These are phyloP conservation scores for Viola pubescens DNA, from an alignment of 441 rosid genomes.

Conservation along the genomic window DNA sequence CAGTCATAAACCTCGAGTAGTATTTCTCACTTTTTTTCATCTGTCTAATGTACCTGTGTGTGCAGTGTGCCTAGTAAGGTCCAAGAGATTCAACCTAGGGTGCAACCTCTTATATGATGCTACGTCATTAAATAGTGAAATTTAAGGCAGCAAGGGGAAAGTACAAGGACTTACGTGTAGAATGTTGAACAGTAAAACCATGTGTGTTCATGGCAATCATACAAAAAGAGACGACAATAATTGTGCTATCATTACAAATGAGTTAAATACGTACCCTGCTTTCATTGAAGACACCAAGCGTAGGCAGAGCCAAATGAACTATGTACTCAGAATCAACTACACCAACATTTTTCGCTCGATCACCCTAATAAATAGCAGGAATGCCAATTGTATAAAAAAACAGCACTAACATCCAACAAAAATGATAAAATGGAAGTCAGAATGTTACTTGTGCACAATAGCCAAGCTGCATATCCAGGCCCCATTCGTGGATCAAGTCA, in stretches of 20 bases:
- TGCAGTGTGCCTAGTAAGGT: too few species aligned
- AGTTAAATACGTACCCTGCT: constrained; percentile 29
- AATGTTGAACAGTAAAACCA: background rate
- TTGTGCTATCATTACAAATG: background rate
- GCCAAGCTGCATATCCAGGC: constrained; percentile 74
- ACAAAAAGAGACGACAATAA: background rate
- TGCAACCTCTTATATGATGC: too few species aligned
- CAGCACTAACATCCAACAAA: background rate
- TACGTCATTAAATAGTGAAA: background rate
- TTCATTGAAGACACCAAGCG: constrained; percentile 48
- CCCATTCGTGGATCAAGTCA: constrained; percentile 95
- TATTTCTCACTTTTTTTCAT: too few species aligned
- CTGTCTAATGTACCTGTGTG: too few species aligned
- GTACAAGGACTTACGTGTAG: background rate
- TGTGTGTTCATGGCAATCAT: background rate
- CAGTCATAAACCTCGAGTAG: too few species aligned
- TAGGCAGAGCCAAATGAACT: constrained; percentile 66
- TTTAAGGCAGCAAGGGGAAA: too few species aligned
- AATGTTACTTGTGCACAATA: constrained; percentile 72
- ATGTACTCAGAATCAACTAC: constrained; percentile 85
- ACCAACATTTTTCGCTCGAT: constrained; percentile 72
- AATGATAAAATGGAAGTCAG: background rate
- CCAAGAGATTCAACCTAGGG: too few species aligned
- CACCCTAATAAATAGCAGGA: constrained; percentile 43
- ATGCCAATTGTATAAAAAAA: constrained; percentile 12